Conservation (phyloP, 208 protist species). For the Vickermania ingenoplastis region DNA sequence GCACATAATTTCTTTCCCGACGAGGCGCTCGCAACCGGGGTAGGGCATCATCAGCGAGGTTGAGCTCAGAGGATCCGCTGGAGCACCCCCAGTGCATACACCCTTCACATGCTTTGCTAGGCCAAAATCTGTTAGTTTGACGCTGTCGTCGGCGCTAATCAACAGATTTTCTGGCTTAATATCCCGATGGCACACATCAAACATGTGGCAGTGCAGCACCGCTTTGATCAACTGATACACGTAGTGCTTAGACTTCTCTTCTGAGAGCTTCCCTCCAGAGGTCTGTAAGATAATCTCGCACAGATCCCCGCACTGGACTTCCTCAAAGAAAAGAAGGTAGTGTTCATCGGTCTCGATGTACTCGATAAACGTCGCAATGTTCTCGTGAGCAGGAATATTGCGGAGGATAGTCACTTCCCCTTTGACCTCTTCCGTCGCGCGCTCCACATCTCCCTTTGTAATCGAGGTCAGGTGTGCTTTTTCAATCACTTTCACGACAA, state of each 20-base stretch:
- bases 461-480: constrained; percentile 85
- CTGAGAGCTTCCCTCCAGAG: constrained; percentile 62
- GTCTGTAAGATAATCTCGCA: constrained; percentile 84
- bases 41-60: constrained; percentile 71
- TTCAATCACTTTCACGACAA: constrained; percentile 87
- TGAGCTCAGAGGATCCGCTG: constrained; percentile 54
- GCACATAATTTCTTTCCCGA: constrained; percentile 77
- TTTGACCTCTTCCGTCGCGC: constrained; percentile 84
- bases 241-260: constrained; percentile 78
- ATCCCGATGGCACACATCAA: constrained; percentile 88
- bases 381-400: constrained; percentile 80
- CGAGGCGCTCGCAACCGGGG: constrained; percentile 61
- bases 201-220: constrained; percentile 83
- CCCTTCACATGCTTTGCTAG: constrained; percentile 74
- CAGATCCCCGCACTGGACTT: constrained; percentile 76
- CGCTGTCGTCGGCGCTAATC: constrained; percentile 75
- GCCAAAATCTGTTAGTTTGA: constrained; percentile 90
- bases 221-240: constrained; percentile 88
- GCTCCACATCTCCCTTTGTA: constrained; percentile 76
- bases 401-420: constrained; percentile 82
- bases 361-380: constrained; percentile 85
- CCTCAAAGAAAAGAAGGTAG: constrained; percentile 85
- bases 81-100: constrained; percentile 49
- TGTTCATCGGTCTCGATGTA: constrained; percentile 77
- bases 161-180: constrained; percentile 90